Conservation (phyloP, 2,329 filamentous ascomycete genomes). For the Penicillium sp. region DNA sequence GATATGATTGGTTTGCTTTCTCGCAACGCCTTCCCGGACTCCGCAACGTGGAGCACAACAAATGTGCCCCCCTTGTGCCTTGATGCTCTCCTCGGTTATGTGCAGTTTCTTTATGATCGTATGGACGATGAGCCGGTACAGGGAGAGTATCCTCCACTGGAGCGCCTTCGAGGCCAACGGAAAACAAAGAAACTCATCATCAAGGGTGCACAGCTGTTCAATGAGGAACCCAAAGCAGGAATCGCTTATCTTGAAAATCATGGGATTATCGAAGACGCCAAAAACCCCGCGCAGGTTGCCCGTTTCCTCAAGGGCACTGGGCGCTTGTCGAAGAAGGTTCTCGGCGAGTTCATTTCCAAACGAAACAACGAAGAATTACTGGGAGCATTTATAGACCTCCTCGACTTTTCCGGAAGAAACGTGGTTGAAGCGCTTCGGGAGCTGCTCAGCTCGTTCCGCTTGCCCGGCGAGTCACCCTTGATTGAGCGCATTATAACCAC, state of each 20-base stretch:
- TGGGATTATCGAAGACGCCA: slow-evolving; percentile 76
- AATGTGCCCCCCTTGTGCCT: slow-evolving; percentile 95
- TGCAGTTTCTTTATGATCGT: slow-evolving; percentile 88
- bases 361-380: slow-evolving; percentile 83
- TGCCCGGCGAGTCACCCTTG: slow-evolving; percentile 88
- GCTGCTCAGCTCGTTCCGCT: slow-evolving; percentile 86
- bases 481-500: slow-evolving; percentile 89
- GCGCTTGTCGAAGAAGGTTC: slow-evolving; percentile 81
- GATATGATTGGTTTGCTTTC: slow-evolving; percentile 93
- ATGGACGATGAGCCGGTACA: slow-evolving; percentile 68
- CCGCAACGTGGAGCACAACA: slow-evolving; percentile 97
- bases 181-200: slow-evolving; percentile 85
- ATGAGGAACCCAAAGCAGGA: slow-evolving; percentile 88
- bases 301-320: slow-evolving; percentile 84
- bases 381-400: slow-evolving; percentile 79
- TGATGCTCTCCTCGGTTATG: slow-evolving; percentile 84
- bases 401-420: slow-evolving; percentile 82
- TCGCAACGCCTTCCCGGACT: slow-evolving; percentile 93
- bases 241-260: slow-evolving; percentile 82
- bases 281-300: slow-evolving; percentile 77
- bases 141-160: slow-evolving; percentile 68
- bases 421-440: slow-evolving; percentile 87
- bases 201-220: slow-evolving; percentile 85
- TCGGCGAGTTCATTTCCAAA: slow-evolving; percentile 94
- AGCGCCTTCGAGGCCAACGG: slow-evolving; percentile 68